These are phyloP conservation scores for Komagataella populi DNA, from an alignment of 805 yeast genomes.

Conservation along the genomic window DNA sequence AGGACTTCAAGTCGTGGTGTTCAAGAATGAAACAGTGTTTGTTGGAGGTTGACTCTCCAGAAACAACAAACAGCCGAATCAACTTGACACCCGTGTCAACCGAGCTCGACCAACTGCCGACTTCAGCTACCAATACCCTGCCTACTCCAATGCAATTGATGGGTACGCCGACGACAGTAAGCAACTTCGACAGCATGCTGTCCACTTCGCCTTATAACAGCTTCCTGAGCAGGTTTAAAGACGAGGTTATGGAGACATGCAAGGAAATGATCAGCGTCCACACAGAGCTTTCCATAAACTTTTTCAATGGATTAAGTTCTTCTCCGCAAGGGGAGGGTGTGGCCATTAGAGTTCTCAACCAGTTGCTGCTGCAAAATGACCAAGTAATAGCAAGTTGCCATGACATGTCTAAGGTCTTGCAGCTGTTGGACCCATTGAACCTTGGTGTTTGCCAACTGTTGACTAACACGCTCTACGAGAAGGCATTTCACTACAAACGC, in stretches of 20 bases:
- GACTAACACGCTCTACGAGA: constrained; percentile 17
- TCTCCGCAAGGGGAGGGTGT: background rate
- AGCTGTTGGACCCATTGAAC: constrained; percentile 22
- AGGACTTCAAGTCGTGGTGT: background rate
- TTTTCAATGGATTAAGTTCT: background rate
- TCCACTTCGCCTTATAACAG: background rate
- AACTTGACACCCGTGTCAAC: background rate
- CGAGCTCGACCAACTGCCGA: constrained; percentile 5
- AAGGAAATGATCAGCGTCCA: background rate
- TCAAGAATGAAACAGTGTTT: background rate
- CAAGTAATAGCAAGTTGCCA: background rate
- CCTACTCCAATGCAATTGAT: constrained; percentile 3
- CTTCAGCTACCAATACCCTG: constrained; percentile 4
- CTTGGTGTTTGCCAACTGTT: constrained; percentile 27
- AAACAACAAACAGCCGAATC: background rate
- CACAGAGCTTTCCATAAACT: background rate
- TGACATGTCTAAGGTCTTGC: constrained; percentile 9
- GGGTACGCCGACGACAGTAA: background rate
- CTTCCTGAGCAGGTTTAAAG: background rate
- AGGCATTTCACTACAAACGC: constrained; percentile 3
- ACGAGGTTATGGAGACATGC: background rate
- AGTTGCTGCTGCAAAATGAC: constrained; percentile 6
- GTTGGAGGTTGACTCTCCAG: background rate
- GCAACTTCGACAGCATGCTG: background rate
- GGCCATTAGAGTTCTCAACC: constrained; percentile 4